These are phyloP conservation scores for Quercus gilva DNA, from an alignment of 306 rosid species.

Conservation along the genomic window DNA sequence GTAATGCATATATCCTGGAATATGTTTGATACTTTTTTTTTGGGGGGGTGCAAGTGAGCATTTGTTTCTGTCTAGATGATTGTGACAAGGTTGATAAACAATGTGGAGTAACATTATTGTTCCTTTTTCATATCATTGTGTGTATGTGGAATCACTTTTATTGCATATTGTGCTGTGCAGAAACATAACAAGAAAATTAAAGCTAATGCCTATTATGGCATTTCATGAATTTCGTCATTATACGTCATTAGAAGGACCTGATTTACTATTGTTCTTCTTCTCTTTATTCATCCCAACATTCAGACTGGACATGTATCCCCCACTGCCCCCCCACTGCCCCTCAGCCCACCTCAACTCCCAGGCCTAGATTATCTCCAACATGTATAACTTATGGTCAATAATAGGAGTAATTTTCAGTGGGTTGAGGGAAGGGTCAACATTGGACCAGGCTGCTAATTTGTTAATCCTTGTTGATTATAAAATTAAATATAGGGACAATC, in stretches of 20 bases:
- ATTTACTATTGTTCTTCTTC: too few species aligned
- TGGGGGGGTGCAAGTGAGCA: too few species aligned
- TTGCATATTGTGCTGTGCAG: not conserved
- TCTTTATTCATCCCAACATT: too few species aligned
- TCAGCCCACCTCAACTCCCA: too few species aligned
- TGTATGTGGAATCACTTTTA: not conserved
- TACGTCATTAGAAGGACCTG: too few species aligned
- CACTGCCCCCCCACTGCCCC: too few species aligned
- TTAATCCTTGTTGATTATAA: not conserved
- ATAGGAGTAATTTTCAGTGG: not conserved
- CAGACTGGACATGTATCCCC: too few species aligned
- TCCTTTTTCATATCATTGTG: not conserved
- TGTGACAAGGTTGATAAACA: not conserved
- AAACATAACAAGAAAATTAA: not conserved
- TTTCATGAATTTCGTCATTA: too few species aligned
- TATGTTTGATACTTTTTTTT: not conserved
- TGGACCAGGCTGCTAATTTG: not conserved
- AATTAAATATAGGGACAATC: not conserved
- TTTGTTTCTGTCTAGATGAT: not conserved
- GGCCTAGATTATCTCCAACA: not conserved
- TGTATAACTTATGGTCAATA: not conserved
- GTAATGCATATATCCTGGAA: conserved; percentile 30
- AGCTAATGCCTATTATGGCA: not conserved
- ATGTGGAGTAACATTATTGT: not conserved
- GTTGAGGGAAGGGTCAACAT: not conserved